Evolutionary conservation across 371 early-diverging fungal genomes (phyloP), one percentile per base, ranked within the genome.

Genomic region (Globomyces sp.): DNA sequence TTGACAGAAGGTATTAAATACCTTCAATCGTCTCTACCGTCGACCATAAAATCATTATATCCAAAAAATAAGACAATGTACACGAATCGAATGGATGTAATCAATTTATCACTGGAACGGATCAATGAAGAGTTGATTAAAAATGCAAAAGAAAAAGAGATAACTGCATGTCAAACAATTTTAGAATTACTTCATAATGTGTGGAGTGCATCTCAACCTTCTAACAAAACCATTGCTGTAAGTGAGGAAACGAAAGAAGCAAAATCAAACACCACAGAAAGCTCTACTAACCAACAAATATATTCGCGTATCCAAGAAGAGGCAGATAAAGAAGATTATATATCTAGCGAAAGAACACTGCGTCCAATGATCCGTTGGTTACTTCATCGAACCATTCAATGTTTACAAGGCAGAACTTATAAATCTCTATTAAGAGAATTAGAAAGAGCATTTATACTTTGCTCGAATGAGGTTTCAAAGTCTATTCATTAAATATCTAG

Each of bases 341-440:
- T 11, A 6, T 49, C 63, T 41, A 63, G 42, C 3, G 63, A 63
- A 41, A 36, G 63, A 3, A 43, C 63, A 8, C 49, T 63, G 39
- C 36, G 50, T 59, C 69, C 41, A 71, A 66, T 41, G 44, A 48
- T 57, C 34, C 39, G 41, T 46, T 63, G 43, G 67, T n/a, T 70
- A 34, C 37, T 47, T 6, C 4, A 13, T 2, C 41, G 40, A 55
- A 24, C 40, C 24, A 55, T 39, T 24, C 24, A 24, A 11, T 47
- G 8, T 47, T 47, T 8, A 8, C 47, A 47, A 47, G 8, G 6
- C 47, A 8, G 47, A 8, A 8, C 47, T 6, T 47, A 6, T 47
- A 47, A 47, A 11, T 11, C 6, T 6, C 6, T 47, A 11, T 8
- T 8, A 47, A 47, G 11, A 11, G 47, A 47, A 11, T 47, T 47